These are phyloP conservation scores for Trypanosoma platydactyli DNA, from an alignment of 208 protist species.

Conservation along the genomic window DNA sequence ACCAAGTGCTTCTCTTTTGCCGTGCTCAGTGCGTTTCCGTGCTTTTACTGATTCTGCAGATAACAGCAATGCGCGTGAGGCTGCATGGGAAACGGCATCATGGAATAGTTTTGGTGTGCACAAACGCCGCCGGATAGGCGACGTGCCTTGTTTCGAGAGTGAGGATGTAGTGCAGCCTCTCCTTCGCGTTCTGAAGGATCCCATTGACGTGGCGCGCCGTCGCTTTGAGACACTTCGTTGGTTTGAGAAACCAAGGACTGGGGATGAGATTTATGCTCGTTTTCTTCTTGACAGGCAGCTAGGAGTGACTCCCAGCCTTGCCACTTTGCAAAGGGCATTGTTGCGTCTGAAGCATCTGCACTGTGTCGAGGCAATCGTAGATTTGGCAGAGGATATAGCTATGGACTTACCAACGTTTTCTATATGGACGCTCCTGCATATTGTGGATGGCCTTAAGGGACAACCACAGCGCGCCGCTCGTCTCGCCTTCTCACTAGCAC, in stretches of 20 bases:
- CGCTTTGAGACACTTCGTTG: constrained; percentile 67
- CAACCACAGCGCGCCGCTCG: constrained; percentile 31
- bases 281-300: constrained; percentile 68
- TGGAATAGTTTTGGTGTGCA: constrained; percentile 18
- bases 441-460: constrained; percentile 33
- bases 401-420: constrained; percentile 28
- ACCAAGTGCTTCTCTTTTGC: constrained; percentile 30
- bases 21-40: constrained; percentile 31
- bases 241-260: constrained; percentile 43
- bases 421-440: constrained; percentile 29
- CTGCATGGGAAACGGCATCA: neutral
- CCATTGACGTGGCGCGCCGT: constrained; percentile 56
- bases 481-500: constrained; percentile 19
- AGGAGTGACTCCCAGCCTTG: constrained; percentile 50
- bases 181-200: constrained; percentile 32
- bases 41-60: constrained; percentile 27
- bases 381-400: constrained; percentile 45
- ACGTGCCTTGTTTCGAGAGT: constrained; percentile 1
- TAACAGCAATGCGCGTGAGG: constrained; percentile 17
- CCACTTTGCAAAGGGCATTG: constrained; percentile 51
- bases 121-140: constrained; percentile 24
- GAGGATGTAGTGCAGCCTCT: constrained; percentile 31
- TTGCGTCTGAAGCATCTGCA: constrained; percentile 38
- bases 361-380: constrained; percentile 40
- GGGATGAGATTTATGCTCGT: constrained; percentile 54